Evolutionary conservation across 2,329 filamentous ascomycete genomes (phyloP).

Genomic region (Alternaria alternata): DNA sequence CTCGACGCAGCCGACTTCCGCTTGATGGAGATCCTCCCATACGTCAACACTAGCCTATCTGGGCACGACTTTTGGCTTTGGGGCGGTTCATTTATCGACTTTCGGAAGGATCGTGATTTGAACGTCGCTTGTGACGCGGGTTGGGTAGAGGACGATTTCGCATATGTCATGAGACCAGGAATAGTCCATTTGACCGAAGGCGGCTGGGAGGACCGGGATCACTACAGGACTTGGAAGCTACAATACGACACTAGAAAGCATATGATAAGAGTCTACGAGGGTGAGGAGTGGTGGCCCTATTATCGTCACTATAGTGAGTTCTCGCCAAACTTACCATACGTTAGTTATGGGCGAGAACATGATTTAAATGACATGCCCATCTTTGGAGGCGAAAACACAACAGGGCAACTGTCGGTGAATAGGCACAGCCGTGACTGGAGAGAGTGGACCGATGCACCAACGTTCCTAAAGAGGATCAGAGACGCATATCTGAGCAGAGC

Average conservation of each 20-base stretch:
- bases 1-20: constrained; percentile 17
- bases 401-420: background rate
- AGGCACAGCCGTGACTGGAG: background rate
- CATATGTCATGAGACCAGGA: constrained; percentile 13
- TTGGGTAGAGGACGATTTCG: background rate
- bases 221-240: constrained; percentile 17
- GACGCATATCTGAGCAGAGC: constrained; percentile 13
- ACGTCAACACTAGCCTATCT: constrained; percentile 17
- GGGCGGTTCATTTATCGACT: constrained; percentile 3
- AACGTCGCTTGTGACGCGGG: background rate
- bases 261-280: constrained; percentile 20
- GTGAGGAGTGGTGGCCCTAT: constrained; percentile 4
- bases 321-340: too few relatives aligned
- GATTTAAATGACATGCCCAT: background rate
- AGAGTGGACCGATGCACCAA: constrained; percentile 16
- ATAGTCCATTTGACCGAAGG: constrained; percentile 19
- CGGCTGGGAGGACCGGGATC: constrained; percentile 21
- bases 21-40: constrained; percentile 26
- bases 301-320: background rate
- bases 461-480: constrained; percentile 16
- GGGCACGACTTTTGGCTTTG: constrained; percentile 18
- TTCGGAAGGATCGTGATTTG: background rate
- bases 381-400: background rate
- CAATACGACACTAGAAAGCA: constrained; percentile 22
- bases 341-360: background rate